Conservation (phyloP, 2,329 filamentous ascomycete species). For the Moelleriella libera region DNA sequence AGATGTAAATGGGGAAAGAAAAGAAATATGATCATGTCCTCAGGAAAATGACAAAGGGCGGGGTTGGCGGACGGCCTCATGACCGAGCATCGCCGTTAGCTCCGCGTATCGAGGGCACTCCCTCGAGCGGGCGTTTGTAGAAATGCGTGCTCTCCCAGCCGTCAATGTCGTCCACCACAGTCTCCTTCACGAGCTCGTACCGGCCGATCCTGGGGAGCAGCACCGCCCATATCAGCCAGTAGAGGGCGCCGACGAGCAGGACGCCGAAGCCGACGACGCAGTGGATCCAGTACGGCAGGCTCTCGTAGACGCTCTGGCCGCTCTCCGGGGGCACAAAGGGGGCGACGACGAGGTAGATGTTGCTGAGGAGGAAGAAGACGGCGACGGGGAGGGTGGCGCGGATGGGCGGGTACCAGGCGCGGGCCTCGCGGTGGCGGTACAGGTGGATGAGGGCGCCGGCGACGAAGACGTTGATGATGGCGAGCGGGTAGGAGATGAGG, state of each 20-base stretch:
- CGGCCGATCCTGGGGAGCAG: slow-evolving; percentile 34
- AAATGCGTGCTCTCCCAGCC: slow-evolving; percentile 49
- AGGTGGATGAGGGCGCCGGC: slow-evolving; percentile 37
- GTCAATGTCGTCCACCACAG: slow-evolving; percentile 39
- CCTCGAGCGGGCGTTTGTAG: slow-evolving; percentile 21
- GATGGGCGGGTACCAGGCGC: slow-evolving; percentile 40
- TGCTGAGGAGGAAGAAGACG: slow-evolving; percentile 45
- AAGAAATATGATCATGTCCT: no score
- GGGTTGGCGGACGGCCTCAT: no score
- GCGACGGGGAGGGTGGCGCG: slow-evolving; percentile 38
- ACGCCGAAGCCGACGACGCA: slow-evolving; percentile 42
- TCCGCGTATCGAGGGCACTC: not conserved
- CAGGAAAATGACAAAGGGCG: not conserved
- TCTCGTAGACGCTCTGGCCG: slow-evolving; percentile 37
- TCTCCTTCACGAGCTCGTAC: slow-evolving; percentile 43
- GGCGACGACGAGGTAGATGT: slow-evolving; percentile 45
- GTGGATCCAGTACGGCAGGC: slow-evolving; percentile 42
- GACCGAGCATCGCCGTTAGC: not conserved
- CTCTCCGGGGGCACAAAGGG: slow-evolving; percentile 40
- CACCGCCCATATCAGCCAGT: slow-evolving; percentile 42
- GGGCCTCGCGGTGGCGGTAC: slow-evolving; percentile 30
- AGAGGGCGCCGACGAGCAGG: slow-evolving; percentile 35
- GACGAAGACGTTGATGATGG: slow-evolving; percentile 42
- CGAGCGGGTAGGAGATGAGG: slow-evolving; percentile 50
- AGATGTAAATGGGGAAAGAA: no score